Conservation (phyloP, 805 yeast genomes). For the Nakazawaea ernobii region DNA sequence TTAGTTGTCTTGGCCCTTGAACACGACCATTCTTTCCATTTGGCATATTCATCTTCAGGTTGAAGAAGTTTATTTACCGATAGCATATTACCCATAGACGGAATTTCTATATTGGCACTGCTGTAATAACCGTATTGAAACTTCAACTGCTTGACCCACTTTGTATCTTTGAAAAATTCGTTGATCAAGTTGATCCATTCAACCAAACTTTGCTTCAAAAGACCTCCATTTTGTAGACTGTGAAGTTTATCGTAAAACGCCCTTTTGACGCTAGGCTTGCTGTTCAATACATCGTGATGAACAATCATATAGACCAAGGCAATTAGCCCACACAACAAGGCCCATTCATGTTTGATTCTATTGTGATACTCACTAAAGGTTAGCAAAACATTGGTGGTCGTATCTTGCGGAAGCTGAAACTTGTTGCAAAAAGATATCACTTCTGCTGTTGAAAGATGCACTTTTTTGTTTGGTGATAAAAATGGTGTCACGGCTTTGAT, state of each 20-base stretch:
- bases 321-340: conserved; percentile 60
- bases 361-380: conserved; percentile 45
- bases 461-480: conserved; percentile 22
- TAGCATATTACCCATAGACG: conserved; percentile 13
- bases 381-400: conserved; percentile 43
- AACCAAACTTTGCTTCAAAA: conserved; percentile 41
- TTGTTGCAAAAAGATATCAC: conserved; percentile 50
- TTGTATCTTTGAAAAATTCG: conserved; percentile 46
- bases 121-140: conserved; percentile 29
- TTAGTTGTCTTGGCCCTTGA: not conserved
- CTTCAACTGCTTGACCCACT: conserved; percentile 59
- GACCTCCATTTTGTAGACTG: conserved; percentile 47
- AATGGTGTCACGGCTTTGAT: conserved; percentile 3
- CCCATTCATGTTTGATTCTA: conserved; percentile 61
- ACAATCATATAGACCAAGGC: conserved; percentile 52
- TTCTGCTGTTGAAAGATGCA: conserved; percentile 33
- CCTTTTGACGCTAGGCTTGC: conserved; percentile 43
- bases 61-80: conserved; percentile 22
- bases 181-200: conserved; percentile 50
- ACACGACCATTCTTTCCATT: conserved; percentile 24
- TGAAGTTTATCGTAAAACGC: conserved; percentile 46
- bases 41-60: conserved; percentile 23
- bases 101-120: conserved; percentile 18
- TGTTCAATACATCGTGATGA: conserved; percentile 38
- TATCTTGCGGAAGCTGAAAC: conserved; percentile 53